phyloP scores from a whole-genome alignment of 2,329 filamentous ascomycete species.

The Thielaviopsis cerberus region DNA sequence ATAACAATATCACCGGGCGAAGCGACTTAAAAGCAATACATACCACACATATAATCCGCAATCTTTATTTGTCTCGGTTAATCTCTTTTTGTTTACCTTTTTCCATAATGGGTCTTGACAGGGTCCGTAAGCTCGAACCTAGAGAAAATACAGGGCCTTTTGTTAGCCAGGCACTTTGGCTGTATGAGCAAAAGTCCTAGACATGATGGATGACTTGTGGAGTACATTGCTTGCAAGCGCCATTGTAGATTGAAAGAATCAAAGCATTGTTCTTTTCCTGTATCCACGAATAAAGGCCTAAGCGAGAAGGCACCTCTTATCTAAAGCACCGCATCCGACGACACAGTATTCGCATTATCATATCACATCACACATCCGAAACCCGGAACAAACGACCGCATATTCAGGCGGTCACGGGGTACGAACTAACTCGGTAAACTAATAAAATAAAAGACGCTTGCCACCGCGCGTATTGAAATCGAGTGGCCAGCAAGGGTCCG shows the following conservation, averaged over 20 bases:
- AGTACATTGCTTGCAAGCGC: neutral
- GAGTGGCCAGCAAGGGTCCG: too few species aligned
- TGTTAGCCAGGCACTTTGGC: neutral
- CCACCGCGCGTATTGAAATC: too few species aligned
- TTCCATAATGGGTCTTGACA: neutral
- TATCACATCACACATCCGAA: neutral
- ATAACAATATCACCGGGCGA: neutral
- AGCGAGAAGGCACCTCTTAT: neutral
- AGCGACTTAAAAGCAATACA: neutral
- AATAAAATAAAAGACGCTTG: neutral
- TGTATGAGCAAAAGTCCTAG: neutral
- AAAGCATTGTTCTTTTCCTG: neutral
- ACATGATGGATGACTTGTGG: neutral
- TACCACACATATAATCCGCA: neutral
- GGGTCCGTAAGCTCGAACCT: neutral
- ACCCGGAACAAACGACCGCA: neutral
- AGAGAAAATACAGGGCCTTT: neutral
- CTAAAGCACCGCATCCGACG: neutral
- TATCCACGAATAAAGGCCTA: neutral
- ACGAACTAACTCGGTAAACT: neutral
- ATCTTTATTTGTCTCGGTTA: neutral
- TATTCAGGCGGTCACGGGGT: neutral
- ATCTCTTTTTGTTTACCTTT: neutral
- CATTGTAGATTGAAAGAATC: neutral
- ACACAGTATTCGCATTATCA: neutral